Evolutionary conservation across 2,329 filamentous ascomycete species (phyloP), one percentile per base, ranked within the genome.

Genomic region (Fusarium sp.): DNA sequence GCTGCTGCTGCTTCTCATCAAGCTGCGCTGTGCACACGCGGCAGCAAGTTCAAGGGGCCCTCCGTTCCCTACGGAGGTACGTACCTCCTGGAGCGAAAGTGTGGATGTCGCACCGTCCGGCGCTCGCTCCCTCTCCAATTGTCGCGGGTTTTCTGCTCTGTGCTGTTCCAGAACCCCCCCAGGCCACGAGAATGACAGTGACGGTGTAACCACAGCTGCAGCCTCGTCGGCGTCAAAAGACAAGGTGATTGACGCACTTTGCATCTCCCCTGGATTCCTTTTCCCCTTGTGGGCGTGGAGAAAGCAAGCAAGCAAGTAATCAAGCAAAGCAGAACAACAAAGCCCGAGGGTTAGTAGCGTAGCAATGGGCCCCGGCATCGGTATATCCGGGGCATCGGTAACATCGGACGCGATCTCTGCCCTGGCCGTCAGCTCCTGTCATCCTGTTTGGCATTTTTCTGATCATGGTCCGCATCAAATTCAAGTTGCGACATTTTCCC

Each of bases 301-400:
- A 23, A 58, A 3, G 54, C 35, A 58, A 3, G 32, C 30, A 35
- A 57, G 54, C 54, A 25, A 37, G 20, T 7, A 34, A 37, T 37
- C 30, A 35, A 56, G 32, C 52, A 56, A 56, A 20, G 14, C 10
- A 32, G 30, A 32, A 32, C 7, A 58, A 39, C 54, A 37, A 58
- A 37, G 34, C 32, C 35, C 37, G 25, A 59, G 57, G 57, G 25
- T 45, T 20, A 34, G 23, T 48, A 34, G 41, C 39, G 35, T 48
- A 23, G 41, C 27, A 20, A 60, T 35, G 45, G 37, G 52, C 25
- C 64, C 68, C 62, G 50, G 68, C 62, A 75, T 75, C 64, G 60
- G 59, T 63, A 71, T 68, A 65, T 39, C 71, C 71, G 64, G 71
- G 56, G 50, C 39, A 54, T 74, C 71, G 71, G 71, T 63, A 74